Percentiles rank a stretch among this genome's conserved stretches.
These are phyloP conservation scores for Coemansia sp. DNA, from an alignment of 192 early-diverging fungal genomes.

Conservation along the genomic window DNA sequence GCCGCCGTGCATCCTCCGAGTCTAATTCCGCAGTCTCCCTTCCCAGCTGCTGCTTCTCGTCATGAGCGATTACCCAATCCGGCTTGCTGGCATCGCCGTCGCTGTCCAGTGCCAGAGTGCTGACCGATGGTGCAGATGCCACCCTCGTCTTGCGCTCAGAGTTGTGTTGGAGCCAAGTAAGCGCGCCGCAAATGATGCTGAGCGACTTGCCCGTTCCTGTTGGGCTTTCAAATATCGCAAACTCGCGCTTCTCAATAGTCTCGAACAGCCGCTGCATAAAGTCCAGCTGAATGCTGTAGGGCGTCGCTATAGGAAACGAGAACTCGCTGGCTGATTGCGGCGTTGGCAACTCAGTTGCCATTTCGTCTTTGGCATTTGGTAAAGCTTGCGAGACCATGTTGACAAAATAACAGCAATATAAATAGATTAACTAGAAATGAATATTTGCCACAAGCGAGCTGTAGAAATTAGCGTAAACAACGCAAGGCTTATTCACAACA, in stretches of 20 bases:
- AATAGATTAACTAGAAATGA: neutral
- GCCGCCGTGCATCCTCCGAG: neutral
- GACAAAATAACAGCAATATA: neutral
- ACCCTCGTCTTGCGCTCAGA: slow-evolving; percentile 4
- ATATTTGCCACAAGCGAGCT: too few species aligned
- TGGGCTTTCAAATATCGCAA: slow-evolving; percentile 90
- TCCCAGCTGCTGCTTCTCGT: slow-evolving; percentile 5
- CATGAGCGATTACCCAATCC: neutral
- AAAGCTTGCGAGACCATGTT: neutral
- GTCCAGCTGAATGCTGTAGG: slow-evolving; percentile 75
- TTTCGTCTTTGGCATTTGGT: neutral
- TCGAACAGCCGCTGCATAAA: slow-evolving; percentile 81
- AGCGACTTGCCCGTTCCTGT: slow-evolving; percentile 96
- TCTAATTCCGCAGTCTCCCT: neutral
- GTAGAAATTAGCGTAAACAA: too few species aligned
- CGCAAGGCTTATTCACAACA: too few species aligned
- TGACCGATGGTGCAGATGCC: neutral
- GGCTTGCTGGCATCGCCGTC: neutral
- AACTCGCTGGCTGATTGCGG: slow-evolving; percentile 41
- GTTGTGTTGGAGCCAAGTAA: slow-evolving; percentile 79
- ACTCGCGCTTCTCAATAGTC: slow-evolving; percentile 65
- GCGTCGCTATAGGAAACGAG: slow-evolving; percentile 61
- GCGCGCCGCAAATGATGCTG: slow-evolving; percentile 81
- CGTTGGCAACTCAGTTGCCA: slow-evolving; percentile 7
- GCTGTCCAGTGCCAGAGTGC: neutral